These are phyloP conservation scores for Cynanchum wilfordii DNA, from an alignment of 257 asterid species.

Conservation along the genomic window DNA sequence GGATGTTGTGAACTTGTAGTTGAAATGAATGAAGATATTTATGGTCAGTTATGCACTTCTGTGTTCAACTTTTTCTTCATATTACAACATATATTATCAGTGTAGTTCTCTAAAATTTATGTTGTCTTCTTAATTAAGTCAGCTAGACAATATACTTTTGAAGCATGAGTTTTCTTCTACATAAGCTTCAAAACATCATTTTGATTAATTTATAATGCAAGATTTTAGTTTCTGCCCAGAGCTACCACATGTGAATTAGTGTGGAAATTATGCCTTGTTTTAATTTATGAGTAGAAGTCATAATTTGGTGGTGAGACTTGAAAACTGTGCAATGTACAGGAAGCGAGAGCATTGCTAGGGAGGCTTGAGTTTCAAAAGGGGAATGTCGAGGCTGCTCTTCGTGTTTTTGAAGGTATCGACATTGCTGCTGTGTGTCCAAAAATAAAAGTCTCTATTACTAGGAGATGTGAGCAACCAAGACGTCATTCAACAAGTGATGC, in stretches of 20 bases:
- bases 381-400: conserved; percentile 80
- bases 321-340: conserved; percentile 38
- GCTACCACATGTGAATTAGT: background rate
- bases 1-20: background rate
- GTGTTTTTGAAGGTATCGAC: conserved; percentile 89
- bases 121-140: background rate
- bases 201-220: background rate
- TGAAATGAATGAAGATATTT: background rate
- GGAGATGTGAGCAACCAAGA: conserved; percentile 56
- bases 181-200: background rate
- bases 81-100: background rate
- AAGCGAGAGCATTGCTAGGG: conserved; percentile 93
- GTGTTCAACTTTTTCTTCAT: background rate
- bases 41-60: background rate
- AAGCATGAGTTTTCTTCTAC: background rate
- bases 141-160: background rate
- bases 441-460: conserved; percentile 49
- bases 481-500: conserved; percentile 71
- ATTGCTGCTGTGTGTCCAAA: conserved; percentile 65
- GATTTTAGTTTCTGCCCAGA: background rate
- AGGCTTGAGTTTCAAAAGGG: conserved; percentile 94
- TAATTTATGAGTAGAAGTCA: conserved; percentile 8
- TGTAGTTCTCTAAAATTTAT: background rate
- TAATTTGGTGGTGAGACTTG: conserved; percentile 1
- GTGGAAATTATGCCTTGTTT: background rate